Evolutionary conservation across 768 basidiomycete species (phyloP), one percentile per base, ranked within the genome.

Genomic region (Amanita rimosa): DNA sequence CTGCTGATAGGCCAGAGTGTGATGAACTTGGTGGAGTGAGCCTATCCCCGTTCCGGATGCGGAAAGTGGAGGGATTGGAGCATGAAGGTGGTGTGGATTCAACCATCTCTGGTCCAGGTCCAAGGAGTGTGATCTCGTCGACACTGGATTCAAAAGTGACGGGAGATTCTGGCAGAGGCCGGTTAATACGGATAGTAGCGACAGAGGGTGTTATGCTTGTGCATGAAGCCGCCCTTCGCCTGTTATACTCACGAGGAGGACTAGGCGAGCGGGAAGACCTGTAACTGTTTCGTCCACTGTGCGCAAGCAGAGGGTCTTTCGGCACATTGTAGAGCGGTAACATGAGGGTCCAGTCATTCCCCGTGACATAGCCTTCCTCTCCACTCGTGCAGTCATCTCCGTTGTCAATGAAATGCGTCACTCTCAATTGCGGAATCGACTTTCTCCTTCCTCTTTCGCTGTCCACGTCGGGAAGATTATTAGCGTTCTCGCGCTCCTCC

Each of bases 321-420:
- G 29, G 22, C 14, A 49, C 33, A 14, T 35, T 42, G 33, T 49
- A 49, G 5, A 49, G 29, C 16, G 48, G 48, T 2, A 49, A 17
- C 29, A 31, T 26, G n/a, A 49, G 40, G 1, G 48, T 49, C 48
- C 48, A 49, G 19, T 49, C 48, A 29, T 49, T 41, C 7, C 41
- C 45, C 4, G 33, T 37, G n/a, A 46, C 17, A 36, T 35, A 45
- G 21, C 44, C 47, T 16, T 21, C 37, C 26, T 27, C 34, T 22
- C 29, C 36, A 27, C 38, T 48, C 4, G 37, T 40, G 3, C 11
- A 22, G 10, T 38, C 47, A 16, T 27, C 17, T 17, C 3, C 47
- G 8, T 27, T 33, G 6, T 49, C 48, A 11, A 35, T 27, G 40
- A 49, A 41, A 16, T 35, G 39, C 3, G 48, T 42, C n/a, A 49